Percentiles rank a stretch among this genome's conserved stretches.
Conservation (phyloP, 2,329 filamentous ascomycete species). For the Aureobasidium melanogenum region DNA sequence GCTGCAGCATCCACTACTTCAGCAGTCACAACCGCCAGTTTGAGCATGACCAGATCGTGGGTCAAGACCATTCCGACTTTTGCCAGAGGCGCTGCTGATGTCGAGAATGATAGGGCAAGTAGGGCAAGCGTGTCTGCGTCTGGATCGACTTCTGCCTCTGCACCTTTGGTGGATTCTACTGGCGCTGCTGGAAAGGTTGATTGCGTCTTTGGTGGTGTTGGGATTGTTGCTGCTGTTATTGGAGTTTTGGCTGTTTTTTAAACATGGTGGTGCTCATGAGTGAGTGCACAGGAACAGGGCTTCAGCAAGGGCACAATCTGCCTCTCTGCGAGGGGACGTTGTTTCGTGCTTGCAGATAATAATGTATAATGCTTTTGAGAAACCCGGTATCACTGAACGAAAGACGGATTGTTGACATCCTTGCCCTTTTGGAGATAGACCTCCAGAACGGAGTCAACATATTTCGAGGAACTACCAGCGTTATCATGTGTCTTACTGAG, state of each 20-base stretch:
- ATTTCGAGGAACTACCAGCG: no score
- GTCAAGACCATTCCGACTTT: slow-evolving; percentile 35
- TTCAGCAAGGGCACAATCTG: background rate
- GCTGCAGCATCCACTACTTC: background rate
- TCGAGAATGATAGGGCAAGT: background rate
- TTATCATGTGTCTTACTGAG: no score
- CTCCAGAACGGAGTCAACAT: no score
- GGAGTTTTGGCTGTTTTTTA: slow-evolving; percentile 1
- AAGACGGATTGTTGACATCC: background rate
- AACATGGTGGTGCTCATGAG: background rate
- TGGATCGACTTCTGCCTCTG: background rate
- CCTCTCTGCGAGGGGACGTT: background rate
- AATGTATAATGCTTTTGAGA: background rate
- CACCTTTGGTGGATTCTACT: background rate
- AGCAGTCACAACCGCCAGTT: background rate
- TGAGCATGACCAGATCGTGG: background rate
- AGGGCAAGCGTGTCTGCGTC: background rate
- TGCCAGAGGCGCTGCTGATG: slow-evolving; percentile 27
- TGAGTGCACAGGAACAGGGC: background rate
- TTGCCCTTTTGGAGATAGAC: no score
- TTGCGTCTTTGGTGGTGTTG: background rate
- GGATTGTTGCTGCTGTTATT: background rate
- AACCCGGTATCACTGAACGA: background rate
- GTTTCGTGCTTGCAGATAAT: background rate
- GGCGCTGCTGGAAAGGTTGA: background rate